Base-by-base conservation (phyloP, 108 stramenopile genomes). In the Conticribra guillardii region DNA sequence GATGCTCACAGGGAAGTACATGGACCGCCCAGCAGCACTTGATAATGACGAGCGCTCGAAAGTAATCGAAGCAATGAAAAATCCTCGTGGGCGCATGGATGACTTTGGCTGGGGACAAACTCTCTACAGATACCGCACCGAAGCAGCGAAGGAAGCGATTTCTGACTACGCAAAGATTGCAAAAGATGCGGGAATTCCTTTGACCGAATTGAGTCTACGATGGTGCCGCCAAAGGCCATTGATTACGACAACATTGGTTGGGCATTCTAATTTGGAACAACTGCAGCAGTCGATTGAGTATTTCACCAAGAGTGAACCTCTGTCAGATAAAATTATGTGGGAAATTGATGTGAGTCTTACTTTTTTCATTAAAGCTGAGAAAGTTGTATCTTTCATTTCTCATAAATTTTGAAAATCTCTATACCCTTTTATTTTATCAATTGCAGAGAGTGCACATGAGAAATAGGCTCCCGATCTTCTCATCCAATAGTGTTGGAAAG, bases 1-100 rank as follows among this genome's bases (percentile, higher is more conserved):
- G 1, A 87, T 96, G 89, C 68, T 96, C 16, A 96, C 92, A 2
- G 95, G 95, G 0, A 96, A 96, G 66, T 96, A 96, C 71, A 63
- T 84, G 48, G 72, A 85, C 34, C 67, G 80, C 9, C 92, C 91
- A 8, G 85, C 92, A 16, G 92, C 92, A 28, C 23, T 93, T 53
- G 94, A 96, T 48, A 79, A 81, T 52, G 63, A 54, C 14, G 85
- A 81, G 16, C 85, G 88, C 4, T 52, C 54, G 1, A 60, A 46
- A 44, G 47, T 69, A 3, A 67, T 67, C 9, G 65, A 78, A 30
- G 87, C 87, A 2, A 76, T 83, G 48, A 44, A 83, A 50, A 79
- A 88, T 47, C 95, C 92, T 0, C 79, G 92, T 3, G 95, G 95
- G 27, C 64, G 95, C 0, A 90, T 91, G 86, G 95, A 96, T 71